Percentiles rank a stretch among this genome's conserved stretches.
Evolutionary conservation across 176 grass and related monocot genomes (phyloP).

Genomic region (Ensete ventricosum): DNA sequence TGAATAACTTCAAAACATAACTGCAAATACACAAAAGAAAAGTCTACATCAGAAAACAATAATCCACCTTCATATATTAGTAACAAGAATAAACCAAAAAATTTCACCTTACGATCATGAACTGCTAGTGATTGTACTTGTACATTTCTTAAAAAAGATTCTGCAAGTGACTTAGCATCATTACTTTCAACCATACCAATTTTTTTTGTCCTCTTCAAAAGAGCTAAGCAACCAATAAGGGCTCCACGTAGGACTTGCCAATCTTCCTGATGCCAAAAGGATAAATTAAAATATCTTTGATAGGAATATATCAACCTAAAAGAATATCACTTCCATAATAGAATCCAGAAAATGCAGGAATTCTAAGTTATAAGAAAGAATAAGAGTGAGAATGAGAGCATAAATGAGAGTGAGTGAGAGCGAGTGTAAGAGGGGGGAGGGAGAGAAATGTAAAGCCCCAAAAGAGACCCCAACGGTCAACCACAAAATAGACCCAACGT

Average conservation of each 20-base stretch:
- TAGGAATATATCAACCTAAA: too few relatives aligned
- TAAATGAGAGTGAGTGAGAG: too few relatives aligned
- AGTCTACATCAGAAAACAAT: constrained; percentile 3
- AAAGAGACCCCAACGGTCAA: too few relatives aligned
- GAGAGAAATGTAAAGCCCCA: too few relatives aligned
- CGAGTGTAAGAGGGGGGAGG: too few relatives aligned
- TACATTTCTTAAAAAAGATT: constrained; percentile 62
- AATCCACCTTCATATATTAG: constrained; percentile 6
- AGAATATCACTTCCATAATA: too few relatives aligned
- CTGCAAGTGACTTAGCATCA: constrained; percentile 56
- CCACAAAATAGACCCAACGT: too few relatives aligned
- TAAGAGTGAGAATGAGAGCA: too few relatives aligned
- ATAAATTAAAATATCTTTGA: constrained; percentile 7
- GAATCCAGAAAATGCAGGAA: too few relatives aligned
- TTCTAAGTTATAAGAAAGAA: too few relatives aligned
- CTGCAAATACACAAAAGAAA: constrained; percentile 40
- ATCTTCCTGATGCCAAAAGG: constrained; percentile 60
- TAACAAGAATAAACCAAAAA: not conserved
- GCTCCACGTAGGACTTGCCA: constrained; percentile 71
- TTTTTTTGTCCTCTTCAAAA: constrained; percentile 62
- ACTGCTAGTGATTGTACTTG: constrained; percentile 60
- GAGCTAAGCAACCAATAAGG: constrained; percentile 69
- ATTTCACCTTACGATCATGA: constrained; percentile 72
- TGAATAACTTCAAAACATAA: constrained; percentile 68
- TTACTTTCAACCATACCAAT: constrained; percentile 36